phyloP scores from a whole-genome alignment of 2,329 filamentous ascomycete species.

The Celoporthe dispersa region DNA sequence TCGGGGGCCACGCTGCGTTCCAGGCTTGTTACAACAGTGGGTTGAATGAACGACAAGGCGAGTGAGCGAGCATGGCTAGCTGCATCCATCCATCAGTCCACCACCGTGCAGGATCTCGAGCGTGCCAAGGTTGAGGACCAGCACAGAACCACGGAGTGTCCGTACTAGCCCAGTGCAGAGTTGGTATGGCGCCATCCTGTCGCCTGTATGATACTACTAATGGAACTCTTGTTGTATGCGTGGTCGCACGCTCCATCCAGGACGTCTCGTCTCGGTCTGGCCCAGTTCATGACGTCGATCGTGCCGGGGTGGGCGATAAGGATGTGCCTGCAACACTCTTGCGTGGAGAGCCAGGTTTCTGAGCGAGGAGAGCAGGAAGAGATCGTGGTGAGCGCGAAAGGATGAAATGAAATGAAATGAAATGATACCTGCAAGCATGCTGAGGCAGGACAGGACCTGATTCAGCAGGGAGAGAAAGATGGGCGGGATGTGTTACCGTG shows the following conservation, averaged over 20 bases:
- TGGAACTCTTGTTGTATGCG: neutral
- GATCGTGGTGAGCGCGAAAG: neutral
- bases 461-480: neutral
- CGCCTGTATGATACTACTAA: neutral
- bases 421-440: neutral
- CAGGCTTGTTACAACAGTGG: too few relatives aligned
- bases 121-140: neutral
- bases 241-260: neutral
- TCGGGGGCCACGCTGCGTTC: too few relatives aligned
- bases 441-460: neutral
- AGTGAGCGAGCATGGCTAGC: too few relatives aligned
- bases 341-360: neutral
- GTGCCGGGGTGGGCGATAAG: neutral
- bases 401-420: neutral
- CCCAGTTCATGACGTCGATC: slow-evolving; percentile 2
- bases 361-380: neutral
- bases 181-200: neutral
- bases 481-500: neutral
- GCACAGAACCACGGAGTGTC: neutral
- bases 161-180: neutral
- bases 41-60: too few relatives aligned
- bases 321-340: neutral
- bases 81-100: neutral
- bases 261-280: neutral
- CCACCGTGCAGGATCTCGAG: neutral